Evolutionary conservation across 2,329 filamentous ascomycete species (phyloP).

Genomic region (Torrubiellomyces zombiae): DNA sequence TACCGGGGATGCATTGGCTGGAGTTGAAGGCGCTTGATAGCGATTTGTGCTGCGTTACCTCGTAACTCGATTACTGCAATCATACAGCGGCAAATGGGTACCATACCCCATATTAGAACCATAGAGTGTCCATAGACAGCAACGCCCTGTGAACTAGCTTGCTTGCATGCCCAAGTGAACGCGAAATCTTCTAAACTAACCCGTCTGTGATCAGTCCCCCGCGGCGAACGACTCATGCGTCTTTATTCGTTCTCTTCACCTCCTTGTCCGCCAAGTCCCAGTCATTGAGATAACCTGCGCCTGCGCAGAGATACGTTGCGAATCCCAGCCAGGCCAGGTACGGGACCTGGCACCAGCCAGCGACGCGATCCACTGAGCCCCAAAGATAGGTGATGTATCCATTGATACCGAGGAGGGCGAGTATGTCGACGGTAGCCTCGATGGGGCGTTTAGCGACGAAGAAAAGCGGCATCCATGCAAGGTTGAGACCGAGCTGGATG

Average conservation of each 20-base stretch:
- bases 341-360: slow-evolving; percentile 60
- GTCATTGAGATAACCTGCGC: slow-evolving; percentile 49
- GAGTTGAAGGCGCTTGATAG: slow-evolving; percentile 1
- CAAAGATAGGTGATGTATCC: slow-evolving; percentile 62
- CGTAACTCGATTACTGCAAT: no score
- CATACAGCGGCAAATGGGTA: no score
- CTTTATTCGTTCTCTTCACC: slow-evolving; percentile 7
- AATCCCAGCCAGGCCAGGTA: slow-evolving; percentile 80
- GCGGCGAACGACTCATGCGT: slow-evolving; percentile 5
- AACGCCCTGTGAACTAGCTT: no score
- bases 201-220: background rate
- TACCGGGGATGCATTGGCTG: background rate
- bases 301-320: slow-evolving; percentile 67
- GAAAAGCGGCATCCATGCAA: slow-evolving; percentile 87
- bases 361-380: slow-evolving; percentile 53
- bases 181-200: background rate
- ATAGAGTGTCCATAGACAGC: no score
- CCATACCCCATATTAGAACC: no score
- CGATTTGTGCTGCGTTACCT: no score
- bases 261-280: slow-evolving; percentile 38
- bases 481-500: slow-evolving; percentile 69
- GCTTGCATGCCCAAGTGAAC: no score
- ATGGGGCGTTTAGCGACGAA: slow-evolving; percentile 61
- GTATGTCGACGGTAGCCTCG: slow-evolving; percentile 59
- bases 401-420: slow-evolving; percentile 54